Base-by-base conservation (phyloP, 768 basidiomycete species). In the Mycena kentingensis region DNA sequence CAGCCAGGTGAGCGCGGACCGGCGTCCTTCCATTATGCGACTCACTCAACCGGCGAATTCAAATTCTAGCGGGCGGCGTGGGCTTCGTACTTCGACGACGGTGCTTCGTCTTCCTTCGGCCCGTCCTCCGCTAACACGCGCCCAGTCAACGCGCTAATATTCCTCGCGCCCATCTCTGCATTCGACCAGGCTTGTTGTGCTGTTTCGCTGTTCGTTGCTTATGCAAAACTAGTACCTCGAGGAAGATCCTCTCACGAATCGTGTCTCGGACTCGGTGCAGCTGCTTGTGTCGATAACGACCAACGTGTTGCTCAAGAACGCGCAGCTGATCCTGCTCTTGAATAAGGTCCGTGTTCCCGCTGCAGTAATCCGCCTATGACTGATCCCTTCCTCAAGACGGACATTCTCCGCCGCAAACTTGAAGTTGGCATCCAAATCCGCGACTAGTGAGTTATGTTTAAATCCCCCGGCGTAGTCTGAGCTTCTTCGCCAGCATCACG, bases 11-110 rank as follows among this genome's bases (percentile, higher is more conserved):
- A 67, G n/a, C n/a, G n/a, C n/a, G 47, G 22, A 19, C 29, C 36
- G 31, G 26, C 51, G 34, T 34, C 16, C 45, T 50, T 43, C 24
- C 51, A 50, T 52, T 27, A 38, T 50, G 34, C 54, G 48, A 37
- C 36, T 46, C 42, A 26, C 52, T 54, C 39, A 58, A 28, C 52
- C 35, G n/a, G n/a, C n/a, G n/a, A n/a, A n/a, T n/a, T 29, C 55
- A 49, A n/a, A n/a, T n/a, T n/a, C 51, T 57, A 90, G 86, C 76
- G 90, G 62, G 86, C 84, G 60, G 83, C 85, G 5, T 92, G 90
- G 90, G 82, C 85, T 35, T 87, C 90, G 26, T 93, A 83, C 69
- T 93, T 93, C 59, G 90, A 92, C 64, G 89, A 91, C 64, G 88
- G 87, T 84, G 67, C 59, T 79, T 72, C 51, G 22, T 55, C 53